Conservation (phyloP, 2,329 filamentous ascomycete genomes). For the Arthroderma sp. region DNA sequence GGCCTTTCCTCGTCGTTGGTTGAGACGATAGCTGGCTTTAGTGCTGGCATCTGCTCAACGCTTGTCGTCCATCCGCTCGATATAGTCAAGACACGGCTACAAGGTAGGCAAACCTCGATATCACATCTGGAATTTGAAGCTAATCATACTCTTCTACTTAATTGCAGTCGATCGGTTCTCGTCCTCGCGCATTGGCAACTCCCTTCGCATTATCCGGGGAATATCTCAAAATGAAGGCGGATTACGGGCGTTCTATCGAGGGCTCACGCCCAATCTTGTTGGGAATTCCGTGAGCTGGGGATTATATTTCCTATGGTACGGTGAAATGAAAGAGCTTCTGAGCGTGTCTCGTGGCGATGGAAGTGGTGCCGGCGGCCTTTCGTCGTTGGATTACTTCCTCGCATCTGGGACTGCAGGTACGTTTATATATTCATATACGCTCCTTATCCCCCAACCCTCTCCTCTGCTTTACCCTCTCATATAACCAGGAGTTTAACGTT, state of each 20-base stretch:
- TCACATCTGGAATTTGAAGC: background rate
- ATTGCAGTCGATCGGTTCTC: conserved; percentile 41
- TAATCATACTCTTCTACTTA: conserved; percentile 26
- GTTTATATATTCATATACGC: conserved; percentile 10
- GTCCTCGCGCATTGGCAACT: conserved; percentile 40
- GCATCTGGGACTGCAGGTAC: conserved; percentile 54
- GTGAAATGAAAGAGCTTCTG: conserved; percentile 47
- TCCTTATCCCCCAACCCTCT: background rate
- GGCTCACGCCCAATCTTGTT: conserved; percentile 76
- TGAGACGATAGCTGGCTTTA: conserved; percentile 81
- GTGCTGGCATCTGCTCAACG: conserved; percentile 75
- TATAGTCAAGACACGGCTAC: conserved; percentile 90
- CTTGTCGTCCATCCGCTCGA: conserved; percentile 84
- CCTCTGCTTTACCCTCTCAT: too few relatives aligned
- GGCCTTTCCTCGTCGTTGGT: conserved; percentile 64
- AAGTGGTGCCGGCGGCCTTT: conserved; percentile 30
- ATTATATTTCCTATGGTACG: conserved; percentile 73
- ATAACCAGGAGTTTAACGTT: background rate
- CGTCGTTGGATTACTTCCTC: conserved; percentile 64
- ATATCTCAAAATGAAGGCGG: conserved; percentile 46
- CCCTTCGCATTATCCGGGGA: conserved; percentile 40
- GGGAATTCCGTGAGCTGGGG: conserved; percentile 88
- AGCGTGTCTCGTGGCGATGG: conserved; percentile 29
- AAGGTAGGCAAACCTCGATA: conserved; percentile 45
- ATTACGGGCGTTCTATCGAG: conserved; percentile 67